Conservation (phyloP, 805 yeast species). For the Candida broadrunensis region DNA sequence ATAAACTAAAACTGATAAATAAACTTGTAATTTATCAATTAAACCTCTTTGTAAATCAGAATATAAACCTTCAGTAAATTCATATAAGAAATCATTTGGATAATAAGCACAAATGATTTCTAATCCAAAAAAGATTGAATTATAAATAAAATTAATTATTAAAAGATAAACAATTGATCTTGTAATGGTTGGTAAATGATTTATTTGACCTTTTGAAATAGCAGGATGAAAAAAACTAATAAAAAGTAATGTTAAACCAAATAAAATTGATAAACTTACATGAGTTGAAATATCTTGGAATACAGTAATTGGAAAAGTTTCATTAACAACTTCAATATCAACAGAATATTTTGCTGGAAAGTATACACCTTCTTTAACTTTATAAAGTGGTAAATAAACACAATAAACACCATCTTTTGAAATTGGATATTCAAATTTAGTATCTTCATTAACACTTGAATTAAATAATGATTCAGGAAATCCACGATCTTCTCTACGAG, state of each 20-base stretch:
- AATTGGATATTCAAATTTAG: background rate
- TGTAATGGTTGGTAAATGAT: background rate
- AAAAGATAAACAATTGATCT: background rate
- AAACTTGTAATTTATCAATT: slow-evolving; percentile 3
- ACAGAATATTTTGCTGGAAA: slow-evolving; percentile 4
- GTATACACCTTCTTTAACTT: background rate
- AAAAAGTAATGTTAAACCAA: background rate
- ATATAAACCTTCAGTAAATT: background rate
- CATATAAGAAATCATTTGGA: slow-evolving; percentile 2
- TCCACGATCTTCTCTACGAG: background rate
- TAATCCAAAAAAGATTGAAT: background rate
- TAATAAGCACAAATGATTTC: background rate
- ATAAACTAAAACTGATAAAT: background rate
- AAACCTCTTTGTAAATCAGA: background rate
- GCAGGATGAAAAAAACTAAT: slow-evolving; percentile 1
- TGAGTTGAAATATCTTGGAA: slow-evolving; percentile 1
- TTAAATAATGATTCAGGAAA: slow-evolving; percentile 2
- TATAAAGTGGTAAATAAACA: slow-evolving; percentile 6
- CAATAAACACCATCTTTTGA: slow-evolving; percentile 5
- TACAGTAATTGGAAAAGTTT: slow-evolving; percentile 3
- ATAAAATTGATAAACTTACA: slow-evolving; percentile 1
- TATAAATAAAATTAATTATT: background rate
- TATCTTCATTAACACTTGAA: background rate
- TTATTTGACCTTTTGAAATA: background rate
- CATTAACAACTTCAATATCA: slow-evolving; percentile 6